Evolutionary conservation across 2,329 filamentous ascomycete species (phyloP).

Genomic region (Fusarium nanum): DNA sequence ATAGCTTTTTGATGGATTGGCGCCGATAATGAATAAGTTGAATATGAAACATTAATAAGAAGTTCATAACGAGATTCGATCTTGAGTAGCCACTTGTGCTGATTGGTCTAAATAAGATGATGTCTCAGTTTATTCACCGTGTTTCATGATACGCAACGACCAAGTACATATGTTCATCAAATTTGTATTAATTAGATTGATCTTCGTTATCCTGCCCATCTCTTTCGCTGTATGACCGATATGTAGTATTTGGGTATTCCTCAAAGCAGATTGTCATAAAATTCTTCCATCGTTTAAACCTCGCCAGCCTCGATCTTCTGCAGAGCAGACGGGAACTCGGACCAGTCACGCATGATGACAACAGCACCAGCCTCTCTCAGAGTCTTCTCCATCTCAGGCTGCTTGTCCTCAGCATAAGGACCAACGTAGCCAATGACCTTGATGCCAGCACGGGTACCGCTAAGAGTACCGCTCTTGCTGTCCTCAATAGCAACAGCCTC

Average conservation of each 20-base stretch:
- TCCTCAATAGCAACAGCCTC: slow-evolving; percentile 89
- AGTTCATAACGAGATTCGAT: not conserved
- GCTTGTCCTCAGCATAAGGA: slow-evolving; percentile 72
- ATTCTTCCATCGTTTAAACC: slow-evolving; percentile 38
- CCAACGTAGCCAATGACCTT: slow-evolving; percentile 88
- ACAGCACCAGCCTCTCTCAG: slow-evolving; percentile 71
- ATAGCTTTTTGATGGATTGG: slow-evolving; percentile 84
- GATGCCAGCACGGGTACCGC: slow-evolving; percentile 79
- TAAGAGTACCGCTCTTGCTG: slow-evolving; percentile 85
- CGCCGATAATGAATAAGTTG: slow-evolving; percentile 40
- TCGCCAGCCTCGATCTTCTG: slow-evolving; percentile 59
- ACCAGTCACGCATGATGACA: slow-evolving; percentile 71
- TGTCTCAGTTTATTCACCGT: not conserved
- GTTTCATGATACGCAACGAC: not conserved
- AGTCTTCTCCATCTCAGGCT: slow-evolving; percentile 72
- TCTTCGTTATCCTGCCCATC: slow-evolving; percentile 13
- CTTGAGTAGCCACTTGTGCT: not conserved
- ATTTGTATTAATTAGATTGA: slow-evolving; percentile 28
- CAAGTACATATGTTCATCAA: not conserved
- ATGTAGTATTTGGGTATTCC: slow-evolving; percentile 35
- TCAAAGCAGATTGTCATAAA: slow-evolving; percentile 33
- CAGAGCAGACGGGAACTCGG: slow-evolving; percentile 63
- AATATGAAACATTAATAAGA: not conserved
- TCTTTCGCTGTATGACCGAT: slow-evolving; percentile 26
- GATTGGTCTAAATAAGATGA: not conserved